Evolutionary conservation across 176 grass and related monocot species (phyloP).

Genomic region (Miscanthus lutarioriparius): DNA sequence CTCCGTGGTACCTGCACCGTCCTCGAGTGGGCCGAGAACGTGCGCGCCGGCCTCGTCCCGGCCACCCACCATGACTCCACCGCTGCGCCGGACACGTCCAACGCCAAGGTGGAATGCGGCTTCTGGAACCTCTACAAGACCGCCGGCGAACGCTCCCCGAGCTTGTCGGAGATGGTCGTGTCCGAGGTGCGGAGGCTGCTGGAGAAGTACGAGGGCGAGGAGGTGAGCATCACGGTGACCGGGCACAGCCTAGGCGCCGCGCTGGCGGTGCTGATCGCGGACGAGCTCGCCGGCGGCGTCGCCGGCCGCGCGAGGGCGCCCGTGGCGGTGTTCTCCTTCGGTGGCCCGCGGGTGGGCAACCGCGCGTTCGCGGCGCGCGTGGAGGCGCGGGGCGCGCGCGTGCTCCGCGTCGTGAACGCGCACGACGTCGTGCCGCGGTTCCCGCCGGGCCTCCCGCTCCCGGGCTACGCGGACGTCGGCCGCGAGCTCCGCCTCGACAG

Average conservation of each 20-base stretch:
- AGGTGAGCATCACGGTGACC: constrained; percentile 58
- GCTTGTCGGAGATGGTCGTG: constrained; percentile 52
- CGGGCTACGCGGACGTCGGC: constrained; percentile 51
- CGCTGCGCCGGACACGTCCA: not conserved
- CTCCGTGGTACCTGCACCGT: constrained; percentile 70
- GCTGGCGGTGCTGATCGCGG: constrained; percentile 55
- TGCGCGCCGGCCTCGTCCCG: constrained; percentile 56
- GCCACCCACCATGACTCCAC: not conserved
- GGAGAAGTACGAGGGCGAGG: constrained; percentile 44
- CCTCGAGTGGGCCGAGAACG: constrained; percentile 75
- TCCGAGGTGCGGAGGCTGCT: constrained; percentile 40
- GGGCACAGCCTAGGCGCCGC: constrained; percentile 70
- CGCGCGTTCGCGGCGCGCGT: constrained; percentile 46
- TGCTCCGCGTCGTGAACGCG: constrained; percentile 68
- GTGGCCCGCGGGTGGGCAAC: constrained; percentile 58
- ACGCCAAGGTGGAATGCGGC: constrained; percentile 61
- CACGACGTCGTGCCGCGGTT: constrained; percentile 60
- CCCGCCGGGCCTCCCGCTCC: constrained; percentile 18
- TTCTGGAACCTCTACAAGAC: constrained; percentile 66
- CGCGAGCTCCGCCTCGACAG: constrained; percentile 60
- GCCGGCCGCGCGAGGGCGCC: not conserved
- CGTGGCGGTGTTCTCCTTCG: constrained; percentile 63
- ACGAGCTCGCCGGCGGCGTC: constrained; percentile 36
- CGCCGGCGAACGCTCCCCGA: constrained; percentile 18
- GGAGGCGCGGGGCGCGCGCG: constrained; percentile 45